These are phyloP conservation scores for Symbiodinium pilosum DNA, from an alignment of 73 alveolate species.

Conservation along the genomic window DNA sequence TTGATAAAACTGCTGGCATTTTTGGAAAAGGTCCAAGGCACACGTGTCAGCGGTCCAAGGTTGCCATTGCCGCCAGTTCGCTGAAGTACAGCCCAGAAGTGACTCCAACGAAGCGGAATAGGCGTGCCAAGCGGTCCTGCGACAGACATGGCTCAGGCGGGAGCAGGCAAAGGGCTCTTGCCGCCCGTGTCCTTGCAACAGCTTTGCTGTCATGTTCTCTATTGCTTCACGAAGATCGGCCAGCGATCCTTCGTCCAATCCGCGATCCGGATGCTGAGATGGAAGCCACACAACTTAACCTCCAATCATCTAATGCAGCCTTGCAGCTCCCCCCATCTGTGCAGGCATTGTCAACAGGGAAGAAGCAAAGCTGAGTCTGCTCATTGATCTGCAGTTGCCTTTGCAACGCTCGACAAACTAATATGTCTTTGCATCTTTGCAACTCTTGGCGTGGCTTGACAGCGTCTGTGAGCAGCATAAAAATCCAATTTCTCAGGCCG, in stretches of 20 bases:
- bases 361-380: constrained; percentile 74
- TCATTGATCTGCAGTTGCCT: constrained; percentile 90
- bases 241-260: neutral
- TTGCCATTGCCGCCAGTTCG: constrained; percentile 42
- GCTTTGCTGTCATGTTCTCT: constrained; percentile 44
- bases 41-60: constrained; percentile 5
- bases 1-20: no score
- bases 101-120: constrained; percentile 90
- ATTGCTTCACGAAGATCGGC: constrained; percentile 35
- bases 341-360: constrained; percentile 83
- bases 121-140: constrained; percentile 43
- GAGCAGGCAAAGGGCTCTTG: neutral
- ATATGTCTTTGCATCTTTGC: no score
- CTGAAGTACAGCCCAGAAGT: constrained; percentile 76
- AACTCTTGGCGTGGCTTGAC: no score
- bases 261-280: neutral
- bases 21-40: no score
- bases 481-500: neutral
- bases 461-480: no score
- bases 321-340: neutral
- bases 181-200: constrained; percentile 25
- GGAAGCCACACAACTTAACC: neutral
- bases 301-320: neutral
- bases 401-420: neutral
- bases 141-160: neutral